Percentiles rank a stretch among this genome's conserved stretches.
Conservation (phyloP, 1,284 basidiomycete genomes). For the Cystobasidiaceae sp. region DNA sequence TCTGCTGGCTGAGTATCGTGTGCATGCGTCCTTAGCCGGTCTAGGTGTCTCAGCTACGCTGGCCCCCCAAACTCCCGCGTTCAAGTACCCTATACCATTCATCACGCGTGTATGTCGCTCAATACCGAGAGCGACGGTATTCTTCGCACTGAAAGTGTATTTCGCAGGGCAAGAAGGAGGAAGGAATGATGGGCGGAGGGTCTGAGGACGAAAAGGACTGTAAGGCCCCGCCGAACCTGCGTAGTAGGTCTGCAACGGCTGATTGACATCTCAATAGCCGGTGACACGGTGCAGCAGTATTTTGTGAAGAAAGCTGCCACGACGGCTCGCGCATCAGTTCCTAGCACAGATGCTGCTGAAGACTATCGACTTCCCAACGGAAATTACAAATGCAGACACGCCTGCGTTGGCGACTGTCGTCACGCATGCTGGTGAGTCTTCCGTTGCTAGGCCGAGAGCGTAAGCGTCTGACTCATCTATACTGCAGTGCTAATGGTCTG, state of each 20-base stretch:
- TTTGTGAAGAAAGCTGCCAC: not conserved
- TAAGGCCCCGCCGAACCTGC: no score
- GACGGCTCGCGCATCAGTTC: not conserved
- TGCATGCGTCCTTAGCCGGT: not conserved
- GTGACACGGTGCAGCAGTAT: no score
- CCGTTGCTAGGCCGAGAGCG: not conserved
- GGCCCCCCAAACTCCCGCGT: not conserved
- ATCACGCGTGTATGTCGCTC: not conserved
- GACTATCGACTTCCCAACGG: constrained; percentile 34
- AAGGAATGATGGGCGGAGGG: no score
- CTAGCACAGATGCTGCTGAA: not conserved
- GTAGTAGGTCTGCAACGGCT: no score
- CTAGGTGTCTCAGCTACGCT: not conserved
- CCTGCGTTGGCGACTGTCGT: constrained; percentile 39
- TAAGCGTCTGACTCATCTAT: not conserved
- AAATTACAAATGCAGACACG: constrained; percentile 38
- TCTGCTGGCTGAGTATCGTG: not conserved
- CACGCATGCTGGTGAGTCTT: constrained; percentile 42
- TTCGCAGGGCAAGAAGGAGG: no score
- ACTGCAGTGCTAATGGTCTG: not conserved
- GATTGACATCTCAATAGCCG: no score
- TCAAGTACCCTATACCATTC: not conserved
- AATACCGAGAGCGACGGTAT: not conserved
- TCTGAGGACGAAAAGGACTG: no score
- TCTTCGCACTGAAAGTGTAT: not conserved